These are phyloP conservation scores for Starmerella bacillaris DNA, from an alignment of 805 yeast species.

Conservation along the genomic window DNA sequence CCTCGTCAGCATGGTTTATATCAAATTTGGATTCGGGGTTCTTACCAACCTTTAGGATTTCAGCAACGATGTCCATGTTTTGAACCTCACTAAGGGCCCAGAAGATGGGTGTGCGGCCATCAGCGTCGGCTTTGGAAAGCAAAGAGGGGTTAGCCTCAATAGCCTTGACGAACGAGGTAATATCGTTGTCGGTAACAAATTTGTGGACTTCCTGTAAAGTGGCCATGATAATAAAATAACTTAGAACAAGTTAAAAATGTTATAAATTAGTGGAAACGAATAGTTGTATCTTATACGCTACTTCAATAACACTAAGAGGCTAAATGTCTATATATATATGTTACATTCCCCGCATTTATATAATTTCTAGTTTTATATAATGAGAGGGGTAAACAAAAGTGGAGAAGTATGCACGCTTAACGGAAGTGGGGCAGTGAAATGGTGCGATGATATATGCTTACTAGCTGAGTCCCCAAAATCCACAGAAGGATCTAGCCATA, in stretches of 20 bases:
- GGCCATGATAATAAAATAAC: not conserved
- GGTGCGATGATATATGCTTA: no score
- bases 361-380: no score
- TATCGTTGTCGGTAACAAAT: constrained; percentile 6
- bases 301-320: not conserved
- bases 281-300: not conserved
- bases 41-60: constrained; percentile 27
- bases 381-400: no score
- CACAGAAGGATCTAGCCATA: no score
- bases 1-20: constrained; percentile 52
- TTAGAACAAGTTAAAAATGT: no score
- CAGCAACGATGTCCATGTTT: constrained; percentile 33
- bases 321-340: no score
- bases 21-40: constrained; percentile 27
- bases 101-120: constrained; percentile 64
- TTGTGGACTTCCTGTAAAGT: constrained; percentile 7
- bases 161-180: constrained; percentile 1
- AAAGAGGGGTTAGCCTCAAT: constrained; percentile 6
- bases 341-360: no score
- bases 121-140: constrained; percentile 33
- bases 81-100: constrained; percentile 63
- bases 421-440: no score
- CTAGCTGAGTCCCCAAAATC: no score
- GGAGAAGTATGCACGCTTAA: no score
- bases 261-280: not conserved